A percentile compares a stretch with the other conserved stretches of the same genome.
These are phyloP conservation scores for Lathyrus aphaca DNA, from an alignment of 306 rosid species.

Conservation along the genomic window DNA sequence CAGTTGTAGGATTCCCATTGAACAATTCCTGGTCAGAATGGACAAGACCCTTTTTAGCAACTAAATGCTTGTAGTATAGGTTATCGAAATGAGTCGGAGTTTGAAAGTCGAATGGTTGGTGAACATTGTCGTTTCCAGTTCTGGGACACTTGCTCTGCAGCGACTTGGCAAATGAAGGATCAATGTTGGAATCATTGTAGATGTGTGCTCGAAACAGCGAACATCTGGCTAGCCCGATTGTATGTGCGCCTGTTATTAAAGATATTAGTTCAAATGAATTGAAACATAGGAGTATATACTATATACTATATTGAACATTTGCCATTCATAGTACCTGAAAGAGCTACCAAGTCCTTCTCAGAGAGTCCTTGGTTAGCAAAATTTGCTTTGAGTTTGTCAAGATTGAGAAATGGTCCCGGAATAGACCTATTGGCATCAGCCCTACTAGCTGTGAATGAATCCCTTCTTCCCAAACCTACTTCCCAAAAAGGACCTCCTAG, in stretches of 20 bases:
- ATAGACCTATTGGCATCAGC: constrained; percentile 50
- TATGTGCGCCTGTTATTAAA: constrained; percentile 48
- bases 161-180: constrained; percentile 49
- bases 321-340: constrained; percentile 49
- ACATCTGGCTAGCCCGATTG: constrained; percentile 61
- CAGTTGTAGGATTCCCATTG: constrained; percentile 46
- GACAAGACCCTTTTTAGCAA: constrained; percentile 48
- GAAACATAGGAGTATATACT: neutral
- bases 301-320: neutral
- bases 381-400: constrained; percentile 39
- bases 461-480: constrained; percentile 65
- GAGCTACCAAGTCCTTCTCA: constrained; percentile 55
- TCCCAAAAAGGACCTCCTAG: constrained; percentile 69
- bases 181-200: constrained; percentile 58
- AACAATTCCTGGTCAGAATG: constrained; percentile 67
- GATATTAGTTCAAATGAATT: neutral
- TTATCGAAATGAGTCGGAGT: constrained; percentile 61
- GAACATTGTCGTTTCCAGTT: constrained; percentile 47
- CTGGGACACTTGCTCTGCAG: constrained; percentile 52
- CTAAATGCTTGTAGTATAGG: constrained; percentile 50
- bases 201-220: constrained; percentile 47
- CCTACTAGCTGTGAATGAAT: constrained; percentile 59
- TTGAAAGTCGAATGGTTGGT: constrained; percentile 49
- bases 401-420: constrained; percentile 43
- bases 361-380: constrained; percentile 57